Evolutionary conservation across 2,329 filamentous ascomycete species (phyloP), one percentile per base, ranked within the genome.

Genomic region (Pseudofabraea citricarpa): DNA sequence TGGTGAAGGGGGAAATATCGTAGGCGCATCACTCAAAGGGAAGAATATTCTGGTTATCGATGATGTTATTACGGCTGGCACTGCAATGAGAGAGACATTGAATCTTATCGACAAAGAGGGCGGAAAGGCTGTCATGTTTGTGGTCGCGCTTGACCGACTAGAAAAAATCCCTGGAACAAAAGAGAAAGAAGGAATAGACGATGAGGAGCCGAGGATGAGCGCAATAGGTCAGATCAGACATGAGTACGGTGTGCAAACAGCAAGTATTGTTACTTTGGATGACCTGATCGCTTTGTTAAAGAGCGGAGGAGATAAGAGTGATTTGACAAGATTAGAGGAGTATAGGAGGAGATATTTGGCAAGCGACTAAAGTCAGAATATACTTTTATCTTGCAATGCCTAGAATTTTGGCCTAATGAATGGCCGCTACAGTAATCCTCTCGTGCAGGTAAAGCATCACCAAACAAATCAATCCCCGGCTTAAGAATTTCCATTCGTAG

Each of bases 41-140:
- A 89, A 91, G 75, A 79, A 76, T 47, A 81, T 95, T 15, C 74
- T 98, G 24, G 87, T 98, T 55, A 84, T 98, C 31, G 93, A 98
- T 71, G 93, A 97, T 68, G 91, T 98, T 45, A 91, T 97, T 59
- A 96, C 90, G 1, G 91, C 90, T 1, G 93, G 93, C 21, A 97
- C 90, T 1, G 93, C 93, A 31, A 90, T 96, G 70, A 77, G 90
- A 46, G 90, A 97, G 65, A 89, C 91, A 12, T 90, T 97, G 48
- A 81, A 81, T 43, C 93, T 95, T 65, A 95, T 97, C 62, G 77
- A 81, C 56, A 80, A 80, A 56, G 85, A 95, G 63, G 93, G 91
- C 3, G 93, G 91, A 2, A 79, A 77, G 40, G 81, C 97, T 18
- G 86, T 85, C 3, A 91, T 90, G 22, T 90, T 97, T 45, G 78